Base-by-base conservation (phyloP, 495 filamentous ascomycete species). In the Xylaria nigripes region DNA sequence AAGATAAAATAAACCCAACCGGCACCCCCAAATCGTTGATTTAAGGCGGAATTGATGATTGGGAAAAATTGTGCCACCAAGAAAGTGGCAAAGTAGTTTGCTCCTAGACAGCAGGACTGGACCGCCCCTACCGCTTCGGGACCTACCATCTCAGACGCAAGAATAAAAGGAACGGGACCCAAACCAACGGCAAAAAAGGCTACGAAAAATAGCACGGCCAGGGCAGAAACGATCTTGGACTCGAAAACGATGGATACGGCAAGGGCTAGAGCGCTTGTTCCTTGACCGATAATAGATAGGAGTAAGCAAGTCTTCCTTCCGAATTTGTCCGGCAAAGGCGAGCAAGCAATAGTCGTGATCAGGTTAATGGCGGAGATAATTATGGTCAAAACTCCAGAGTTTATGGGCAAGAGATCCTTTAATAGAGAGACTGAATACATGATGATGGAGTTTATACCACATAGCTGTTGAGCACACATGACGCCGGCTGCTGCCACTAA, bases 351-450 rank as follows among this genome's bases (percentile, higher is more conserved):
- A 0, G 93, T 97, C 45, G 88, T 84, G 57, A 90, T 49, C 19
- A 97, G 80, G 68, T 98, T 98, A 61, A 96, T 79, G 5, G 78
- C 80, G 0, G 89, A 94, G 55, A 96, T 89, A 45, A 82, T 70
- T 51, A 97, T 90, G 49, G 90, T 91, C 45, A 97, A 73, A 5
- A 89, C 68, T 0, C 84, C 86, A 0, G 90, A 89, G 27, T 79
- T 86, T 22, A 85, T 82, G 7, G 87, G 86, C 0, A 97, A 71
- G 9, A 96, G 80, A 42, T 76, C 80, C 32, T 83, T 79, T 32
- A 98, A 76, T 2, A 97, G 81, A 3, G 87, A 87, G 2, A 98
- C 93, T 7, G 89, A 93, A 70, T 98, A 97, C 90, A 98, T 96
- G 67, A 98, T 84, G 60, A 97, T 90, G 51, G 86, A 90, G 76